phyloP scores from a whole-genome alignment of 768 basidiomycete genomes.

The Macrocybe gigantea region DNA sequence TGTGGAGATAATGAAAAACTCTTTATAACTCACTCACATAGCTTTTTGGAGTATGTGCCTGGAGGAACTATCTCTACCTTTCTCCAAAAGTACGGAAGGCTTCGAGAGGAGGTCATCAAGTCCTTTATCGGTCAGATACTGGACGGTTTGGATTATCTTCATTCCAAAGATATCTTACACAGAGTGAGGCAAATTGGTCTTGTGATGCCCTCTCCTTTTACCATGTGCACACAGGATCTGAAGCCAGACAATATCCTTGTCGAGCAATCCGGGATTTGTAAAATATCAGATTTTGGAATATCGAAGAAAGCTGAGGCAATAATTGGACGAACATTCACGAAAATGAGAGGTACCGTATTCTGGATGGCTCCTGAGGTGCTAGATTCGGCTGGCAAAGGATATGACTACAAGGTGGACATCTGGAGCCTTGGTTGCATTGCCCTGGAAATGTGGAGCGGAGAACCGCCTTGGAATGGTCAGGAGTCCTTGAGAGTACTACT shows the following conservation, averaged over 20 bases:
- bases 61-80: conserved; percentile 87
- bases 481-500: conserved; percentile 73
- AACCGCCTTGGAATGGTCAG: conserved; percentile 78
- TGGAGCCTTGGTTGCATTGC: conserved; percentile 95
- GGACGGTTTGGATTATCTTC: conserved; percentile 81
- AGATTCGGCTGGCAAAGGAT: conserved; percentile 58
- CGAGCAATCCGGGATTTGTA: conserved; percentile 78
- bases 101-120: conserved; percentile 79
- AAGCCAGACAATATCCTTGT: conserved; percentile 95
- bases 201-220: background rate
- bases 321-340: conserved; percentile 58
- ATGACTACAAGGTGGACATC: conserved; percentile 92
- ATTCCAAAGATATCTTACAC: conserved; percentile 79
- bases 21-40: conserved; percentile 20
- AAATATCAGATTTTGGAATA: conserved; percentile 96
- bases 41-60: conserved; percentile 93
- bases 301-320: conserved; percentile 83
- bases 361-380: conserved; percentile 96
- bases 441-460: conserved; percentile 95
- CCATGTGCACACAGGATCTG: conserved; percentile 52
- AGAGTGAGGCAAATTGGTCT: conserved; percentile 40
- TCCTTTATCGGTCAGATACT: conserved; percentile 86
- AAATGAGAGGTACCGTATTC: conserved; percentile 86
- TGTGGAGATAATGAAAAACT: background rate
- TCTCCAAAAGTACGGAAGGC: conserved; percentile 73